phyloP scores from a whole-genome alignment of 768 basidiomycete species.

The Cyclocybe cylindracea region DNA sequence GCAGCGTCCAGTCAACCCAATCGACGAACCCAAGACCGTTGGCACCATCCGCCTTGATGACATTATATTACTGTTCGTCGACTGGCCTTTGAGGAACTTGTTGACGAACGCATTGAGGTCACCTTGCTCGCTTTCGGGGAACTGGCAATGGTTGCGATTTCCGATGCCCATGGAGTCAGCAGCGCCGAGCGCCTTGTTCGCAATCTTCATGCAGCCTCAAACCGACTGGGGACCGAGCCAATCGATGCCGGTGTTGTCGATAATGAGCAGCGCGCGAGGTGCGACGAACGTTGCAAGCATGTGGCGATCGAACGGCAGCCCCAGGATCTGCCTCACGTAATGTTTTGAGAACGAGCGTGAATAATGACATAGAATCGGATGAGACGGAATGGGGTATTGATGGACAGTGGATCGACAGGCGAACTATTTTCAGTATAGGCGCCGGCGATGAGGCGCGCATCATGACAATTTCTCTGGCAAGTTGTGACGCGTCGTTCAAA shows the following conservation, averaged over 20 bases:
- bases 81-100: conserved; percentile 52
- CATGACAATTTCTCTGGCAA: no score
- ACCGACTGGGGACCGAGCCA: conserved; percentile 57
- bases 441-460: no score
- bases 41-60: conserved; percentile 43
- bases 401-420: no score
- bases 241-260: conserved; percentile 56
- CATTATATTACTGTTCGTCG: conserved; percentile 48
- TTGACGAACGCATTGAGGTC: conserved; percentile 55
- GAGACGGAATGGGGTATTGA: no score
- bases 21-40: conserved; percentile 41
- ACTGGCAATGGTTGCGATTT: conserved; percentile 55
- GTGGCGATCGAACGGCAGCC: conserved; percentile 63
- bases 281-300: conserved; percentile 53
- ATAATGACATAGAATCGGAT: no score
- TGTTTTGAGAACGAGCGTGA: conserved; percentile 9
- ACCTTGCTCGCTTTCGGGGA: conserved; percentile 46
- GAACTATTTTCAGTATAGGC: no score
- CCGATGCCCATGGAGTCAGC: conserved; percentile 52
- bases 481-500: no score
- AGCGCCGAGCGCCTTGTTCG: conserved; percentile 50
- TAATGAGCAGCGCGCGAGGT: conserved; percentile 54
- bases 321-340: conserved; percentile 44
- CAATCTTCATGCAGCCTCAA: conserved; percentile 53
- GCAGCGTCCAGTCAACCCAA: conserved; percentile 54